These are phyloP conservation scores for Ottelia alismoides DNA, from an alignment of 106 monocot genomes.

Conservation along the genomic window DNA sequence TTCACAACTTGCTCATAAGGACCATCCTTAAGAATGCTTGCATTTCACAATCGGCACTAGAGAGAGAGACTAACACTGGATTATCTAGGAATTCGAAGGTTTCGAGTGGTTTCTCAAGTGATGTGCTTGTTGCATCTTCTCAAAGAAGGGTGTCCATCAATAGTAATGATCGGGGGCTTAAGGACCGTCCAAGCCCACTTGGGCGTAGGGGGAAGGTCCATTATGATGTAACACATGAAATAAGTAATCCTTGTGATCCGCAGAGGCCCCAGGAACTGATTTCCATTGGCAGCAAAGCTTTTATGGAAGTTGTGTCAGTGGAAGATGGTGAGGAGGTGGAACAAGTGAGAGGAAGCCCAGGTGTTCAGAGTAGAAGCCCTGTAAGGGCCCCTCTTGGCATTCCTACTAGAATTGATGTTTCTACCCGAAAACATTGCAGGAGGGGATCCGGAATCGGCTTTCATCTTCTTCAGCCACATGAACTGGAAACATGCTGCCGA, in stretches of 20 bases:
- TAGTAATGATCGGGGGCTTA: constrained; percentile 22
- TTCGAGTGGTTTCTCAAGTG: constrained; percentile 20
- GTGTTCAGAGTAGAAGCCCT: constrained; percentile 88
- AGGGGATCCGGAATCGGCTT: constrained; percentile 19
- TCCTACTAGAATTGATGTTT: constrained; percentile 4
- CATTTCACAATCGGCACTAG: constrained; percentile 28
- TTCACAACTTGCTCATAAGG: constrained; percentile 59
- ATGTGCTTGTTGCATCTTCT: constrained; percentile 18
- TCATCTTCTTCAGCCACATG: background rate
- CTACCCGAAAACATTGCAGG: background rate
- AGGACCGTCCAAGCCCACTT: constrained; percentile 46
- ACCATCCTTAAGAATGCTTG: constrained; percentile 63
- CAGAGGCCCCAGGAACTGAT: constrained; percentile 36
- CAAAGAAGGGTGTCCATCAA: constrained; percentile 26
- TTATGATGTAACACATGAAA: constrained; percentile 24
- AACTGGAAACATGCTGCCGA: background rate
- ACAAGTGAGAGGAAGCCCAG: constrained; percentile 56
- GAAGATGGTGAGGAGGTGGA: constrained; percentile 98
- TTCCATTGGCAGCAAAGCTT: constrained; percentile 66
- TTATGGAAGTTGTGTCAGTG: constrained; percentile 49
- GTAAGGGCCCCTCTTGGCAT: constrained; percentile 73
- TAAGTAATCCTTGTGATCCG: constrained; percentile 48
- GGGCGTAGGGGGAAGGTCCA: constrained; percentile 32
- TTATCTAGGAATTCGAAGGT: constrained; percentile 36
- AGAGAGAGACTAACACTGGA: constrained; percentile 12